Base-by-base conservation (phyloP, 306 rosid species). In the Medicago lupulina region DNA sequence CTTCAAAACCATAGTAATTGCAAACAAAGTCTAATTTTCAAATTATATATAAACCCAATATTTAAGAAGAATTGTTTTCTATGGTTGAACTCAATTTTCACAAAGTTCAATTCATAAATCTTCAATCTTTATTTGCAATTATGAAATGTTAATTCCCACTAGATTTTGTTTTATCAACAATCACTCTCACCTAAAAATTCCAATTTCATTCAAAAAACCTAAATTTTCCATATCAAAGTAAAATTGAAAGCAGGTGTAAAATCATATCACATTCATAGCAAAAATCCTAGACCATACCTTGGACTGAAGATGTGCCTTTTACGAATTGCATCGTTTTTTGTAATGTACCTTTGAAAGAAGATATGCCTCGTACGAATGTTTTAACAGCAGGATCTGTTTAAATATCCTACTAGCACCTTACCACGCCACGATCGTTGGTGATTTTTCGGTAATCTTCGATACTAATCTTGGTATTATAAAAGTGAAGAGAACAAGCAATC, bases 141-240 rank as follows among this genome's bases (percentile, higher is more conserved):
- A 73, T 9, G 17, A 41, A 14, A 43, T 15, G 21, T 41, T 15
- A 59, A 58, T 58, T 23, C 57, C 12, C 5, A 25, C 41, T n/a
- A 43, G 55, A 73, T 41, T 58, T 58, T 70, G 25, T 58, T 73
- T 41, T 34, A 41, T 2, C 55, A 73, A 23, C 17, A 58, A 58
- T 41, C 23, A 43, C 51, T 58, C 16, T 5, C 14, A 18, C 53
- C 68, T 43, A 58, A 39, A 58, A 57, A 58, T 3, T 13, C 15
- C 53, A 39, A 73, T 9, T 41, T 31, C 68, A 59, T 41, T 59
- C 17, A 21, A 41, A 58, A 21, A 9, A 28, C 68, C 58, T 41
- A 73, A 73, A 41, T 58, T 73, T 73, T 73, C 58, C 77, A 5
- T 21, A 73, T 73, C n/a, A 73, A 73, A n/a, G 12, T 57, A 34